A percentile compares a stretch with the other conserved stretches of the same genome.
Conservation (phyloP, 225 moss, liverwort and hornwort species). For the Pleurozium schreberi region DNA sequence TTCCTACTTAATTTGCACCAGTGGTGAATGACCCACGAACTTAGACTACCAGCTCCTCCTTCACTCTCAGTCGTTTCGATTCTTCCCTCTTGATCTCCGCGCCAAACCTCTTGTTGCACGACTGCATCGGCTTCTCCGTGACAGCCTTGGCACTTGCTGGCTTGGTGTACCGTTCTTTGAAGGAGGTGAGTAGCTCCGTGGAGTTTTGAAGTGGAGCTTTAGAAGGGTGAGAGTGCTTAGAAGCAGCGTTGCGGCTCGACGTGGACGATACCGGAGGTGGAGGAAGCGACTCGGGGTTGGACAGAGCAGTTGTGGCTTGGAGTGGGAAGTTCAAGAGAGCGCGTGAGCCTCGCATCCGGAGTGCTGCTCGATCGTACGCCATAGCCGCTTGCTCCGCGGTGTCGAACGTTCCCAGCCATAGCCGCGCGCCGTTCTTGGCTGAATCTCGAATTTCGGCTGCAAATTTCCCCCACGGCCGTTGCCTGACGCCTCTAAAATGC, state of each 20-base stretch:
- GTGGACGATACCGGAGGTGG: conserved; percentile 18
- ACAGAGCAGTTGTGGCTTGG: conserved; percentile 22
- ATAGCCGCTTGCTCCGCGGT: conserved; percentile 37
- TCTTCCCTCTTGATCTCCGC: not conserved
- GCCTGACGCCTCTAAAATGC: conserved; percentile 34
- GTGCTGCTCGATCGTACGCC: conserved; percentile 39
- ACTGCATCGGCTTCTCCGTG: conserved; percentile 2
- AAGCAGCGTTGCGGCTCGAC: not conserved
- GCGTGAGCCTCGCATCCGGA: conserved; percentile 36
- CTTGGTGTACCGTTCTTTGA: conserved; percentile 12
- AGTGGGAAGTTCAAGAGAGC: conserved; percentile 37
- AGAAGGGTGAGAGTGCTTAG: not conserved
- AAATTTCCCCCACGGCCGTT: conserved; percentile 44
- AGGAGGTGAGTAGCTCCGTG: not conserved
- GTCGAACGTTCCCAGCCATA: conserved; percentile 41
- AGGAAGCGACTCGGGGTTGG: conserved; percentile 24
- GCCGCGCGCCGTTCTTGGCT: conserved; percentile 30
- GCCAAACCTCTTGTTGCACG: conserved; percentile 10
- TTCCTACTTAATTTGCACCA: not conserved
- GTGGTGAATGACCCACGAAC: not conserved
- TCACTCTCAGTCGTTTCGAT: conserved; percentile 9
- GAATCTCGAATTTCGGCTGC: conserved; percentile 50
- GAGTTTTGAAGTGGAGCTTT: not conserved
- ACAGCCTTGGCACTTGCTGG: not conserved
- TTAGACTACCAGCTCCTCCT: not conserved